Evolutionary conservation across 768 basidiomycete species (phyloP), one percentile per base, ranked within the genome.

Genomic region (Amanita molliuscula): DNA sequence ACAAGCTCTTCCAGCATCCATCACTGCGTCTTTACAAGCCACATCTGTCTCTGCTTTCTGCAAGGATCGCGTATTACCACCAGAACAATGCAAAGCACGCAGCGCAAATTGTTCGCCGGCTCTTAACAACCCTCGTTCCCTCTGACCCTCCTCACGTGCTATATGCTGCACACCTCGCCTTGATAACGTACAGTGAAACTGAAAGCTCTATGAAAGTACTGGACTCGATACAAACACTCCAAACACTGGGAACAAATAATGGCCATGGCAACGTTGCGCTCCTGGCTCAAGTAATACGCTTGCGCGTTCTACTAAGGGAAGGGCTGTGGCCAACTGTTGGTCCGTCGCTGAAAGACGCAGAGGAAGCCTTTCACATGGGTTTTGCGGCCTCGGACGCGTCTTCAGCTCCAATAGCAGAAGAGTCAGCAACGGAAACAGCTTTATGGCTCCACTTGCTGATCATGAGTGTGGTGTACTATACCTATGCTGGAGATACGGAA

Each of bases 21-120:
- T 74, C 82, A 8, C 68, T 90, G 8, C 72, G 78, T 47, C 63
- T 70, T 6, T 81, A 83, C 59, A 76, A 72, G 37, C 75, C 77
- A 3, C 75, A 78, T 50, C 65, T 90, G 20, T 73, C 75, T 1
- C 66, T 79, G 34, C 74, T 87, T 29, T 81, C 82, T 15, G 77
- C 82, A 3, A 78, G 75, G 33, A 70, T 88, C 44, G 51, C 51
- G 4, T 67, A 79, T 26, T 70, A 77, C 56, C 64, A 73, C 46
- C 67, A 66, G 51, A 54, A 61, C 16, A 82, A 82, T 57, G 55
- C 69, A 4, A 85, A 81, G 61, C 77, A 76, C 53, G 77, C 81
- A 0, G 79, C 79, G 34, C 77, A 73, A 10, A 67, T 77, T 13
- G 64, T 88, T 34, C 75, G 76, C 25, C 76, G 77, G 29, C 69